Evolutionary conservation across 2,329 filamentous ascomycete genomes (phyloP).

Genomic region (Arthrocladium fulminans): DNA sequence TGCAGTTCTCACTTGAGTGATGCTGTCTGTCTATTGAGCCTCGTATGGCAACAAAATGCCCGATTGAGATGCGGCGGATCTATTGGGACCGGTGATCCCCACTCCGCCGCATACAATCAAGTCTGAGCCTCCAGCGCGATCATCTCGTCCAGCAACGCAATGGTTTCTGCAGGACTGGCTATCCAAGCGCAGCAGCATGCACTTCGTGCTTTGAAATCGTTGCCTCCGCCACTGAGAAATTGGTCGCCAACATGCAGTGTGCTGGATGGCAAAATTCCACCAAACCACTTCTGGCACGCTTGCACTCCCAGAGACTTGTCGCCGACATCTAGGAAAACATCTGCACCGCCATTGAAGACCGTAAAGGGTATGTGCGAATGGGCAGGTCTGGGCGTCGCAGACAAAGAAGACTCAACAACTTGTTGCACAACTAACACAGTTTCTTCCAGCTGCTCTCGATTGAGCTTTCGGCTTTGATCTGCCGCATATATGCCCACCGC

Average conservation of each 20-base stretch:
- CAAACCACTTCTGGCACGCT: slow-evolving; percentile 86
- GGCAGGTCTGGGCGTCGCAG: slow-evolving; percentile 3
- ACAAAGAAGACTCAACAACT: slow-evolving; percentile 71
- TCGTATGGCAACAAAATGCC: no score
- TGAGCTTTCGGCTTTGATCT: slow-evolving; percentile 54
- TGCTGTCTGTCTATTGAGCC: no score
- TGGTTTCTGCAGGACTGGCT: slow-evolving; percentile 82
- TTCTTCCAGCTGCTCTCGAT: slow-evolving; percentile 85
- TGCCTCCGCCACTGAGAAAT: slow-evolving; percentile 87
- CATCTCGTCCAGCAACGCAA: slow-evolving; percentile 72
- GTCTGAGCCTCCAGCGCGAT: slow-evolving; percentile 1
- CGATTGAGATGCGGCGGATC: no score
- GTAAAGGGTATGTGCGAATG: slow-evolving; percentile 65
- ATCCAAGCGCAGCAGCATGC: slow-evolving; percentile 97
- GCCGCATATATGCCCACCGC: slow-evolving; percentile 69
- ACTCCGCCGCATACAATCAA: no score
- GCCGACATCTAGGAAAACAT: slow-evolving; percentile 97
- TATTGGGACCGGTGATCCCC: no score
- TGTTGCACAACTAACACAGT: slow-evolving; percentile 92
- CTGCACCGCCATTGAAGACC: slow-evolving; percentile 94
- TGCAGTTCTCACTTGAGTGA: no score
- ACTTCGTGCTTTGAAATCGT: slow-evolving; percentile 91
- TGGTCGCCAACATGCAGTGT: slow-evolving; percentile 94
- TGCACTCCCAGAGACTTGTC: slow-evolving; percentile 95
- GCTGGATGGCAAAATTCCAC: slow-evolving; percentile 48